Evolutionary conservation across 2,329 filamentous ascomycete species (phyloP).

Genomic region (Pseudogymnoascus sp.): DNA sequence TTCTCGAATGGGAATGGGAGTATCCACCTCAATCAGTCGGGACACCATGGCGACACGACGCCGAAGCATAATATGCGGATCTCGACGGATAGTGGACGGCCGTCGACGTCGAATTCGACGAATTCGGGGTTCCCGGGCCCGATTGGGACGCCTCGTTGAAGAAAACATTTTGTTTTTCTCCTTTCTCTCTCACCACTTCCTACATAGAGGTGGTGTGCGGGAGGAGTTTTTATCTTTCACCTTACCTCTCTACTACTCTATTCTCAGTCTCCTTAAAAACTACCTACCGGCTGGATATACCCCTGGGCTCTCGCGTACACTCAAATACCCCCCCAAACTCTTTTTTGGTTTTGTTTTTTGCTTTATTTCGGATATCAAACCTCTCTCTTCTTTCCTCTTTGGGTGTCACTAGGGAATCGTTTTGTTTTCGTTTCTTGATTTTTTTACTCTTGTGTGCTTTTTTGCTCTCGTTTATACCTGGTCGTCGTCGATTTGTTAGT

Average conservation of each 20-base stretch:
- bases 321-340: neutral
- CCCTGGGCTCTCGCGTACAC: slow-evolving; percentile 6
- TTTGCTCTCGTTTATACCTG: neutral
- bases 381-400: neutral
- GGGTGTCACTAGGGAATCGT: neutral
- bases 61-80: slow-evolving; percentile 75
- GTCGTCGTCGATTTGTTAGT: neutral
- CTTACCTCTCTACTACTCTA: neutral
- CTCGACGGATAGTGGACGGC: slow-evolving; percentile 84
- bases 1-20: slow-evolving; percentile 60
- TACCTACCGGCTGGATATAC: slow-evolving; percentile 8
- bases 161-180: slow-evolving; percentile 19
- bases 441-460: neutral
- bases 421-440: neutral
- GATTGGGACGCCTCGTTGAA: slow-evolving; percentile 76
- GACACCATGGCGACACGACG: slow-evolving; percentile 71
- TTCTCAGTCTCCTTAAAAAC: slow-evolving; percentile 3
- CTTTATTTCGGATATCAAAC: neutral
- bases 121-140: slow-evolving; percentile 93
- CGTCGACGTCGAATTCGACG: slow-evolving; percentile 90
- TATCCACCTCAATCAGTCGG: slow-evolving; percentile 46
- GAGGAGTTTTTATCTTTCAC: no score
- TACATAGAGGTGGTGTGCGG: no score
- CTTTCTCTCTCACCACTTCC: slow-evolving; percentile 25
- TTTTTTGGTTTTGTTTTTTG: slow-evolving; percentile 1